Conservation (phyloP, 2,329 filamentous ascomycete genomes). For the Aspergillus unguis region DNA sequence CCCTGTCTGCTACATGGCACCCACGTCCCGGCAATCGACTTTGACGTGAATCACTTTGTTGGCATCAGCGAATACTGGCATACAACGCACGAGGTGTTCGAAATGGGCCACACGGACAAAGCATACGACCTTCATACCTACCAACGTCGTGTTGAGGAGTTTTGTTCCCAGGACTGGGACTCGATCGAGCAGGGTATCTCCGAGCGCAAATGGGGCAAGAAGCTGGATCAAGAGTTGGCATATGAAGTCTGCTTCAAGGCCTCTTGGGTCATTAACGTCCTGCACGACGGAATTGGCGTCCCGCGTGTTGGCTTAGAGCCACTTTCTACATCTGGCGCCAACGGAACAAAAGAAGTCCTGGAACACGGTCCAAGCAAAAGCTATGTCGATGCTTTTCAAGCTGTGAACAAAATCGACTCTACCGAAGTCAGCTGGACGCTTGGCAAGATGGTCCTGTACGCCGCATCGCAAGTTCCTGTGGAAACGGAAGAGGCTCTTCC, state of each 20-base stretch:
- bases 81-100: conserved; percentile 91
- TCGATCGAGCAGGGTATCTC: conserved; percentile 66
- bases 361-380: conserved; percentile 69
- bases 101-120: conserved; percentile 69
- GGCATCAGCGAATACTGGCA: conserved; percentile 99
- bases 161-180: conserved; percentile 80
- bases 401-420: conserved; percentile 85
- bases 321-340: conserved; percentile 53
- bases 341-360: conserved; percentile 68
- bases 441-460: conserved; percentile 94
- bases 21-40: conserved; percentile 93
- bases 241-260: conserved; percentile 95
- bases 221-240: conserved; percentile 69
- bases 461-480: conserved; percentile 78
- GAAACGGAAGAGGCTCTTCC: conserved; percentile 60
- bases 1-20: conserved; percentile 89
- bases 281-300: conserved; percentile 93
- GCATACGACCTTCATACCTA: conserved; percentile 90
- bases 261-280: conserved; percentile 93
- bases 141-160: conserved; percentile 76
- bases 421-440: conserved; percentile 96
- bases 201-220: conserved; percentile 68
- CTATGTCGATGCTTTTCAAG: conserved; percentile 81
- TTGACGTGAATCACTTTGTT: conserved; percentile 94
- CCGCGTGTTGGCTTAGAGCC: conserved; percentile 78